Evolutionary conservation across 164 flowering plant genomes (phyloP), one percentile per base, ranked within the genome.

Genomic region (Chimonanthus salicifolius): DNA sequence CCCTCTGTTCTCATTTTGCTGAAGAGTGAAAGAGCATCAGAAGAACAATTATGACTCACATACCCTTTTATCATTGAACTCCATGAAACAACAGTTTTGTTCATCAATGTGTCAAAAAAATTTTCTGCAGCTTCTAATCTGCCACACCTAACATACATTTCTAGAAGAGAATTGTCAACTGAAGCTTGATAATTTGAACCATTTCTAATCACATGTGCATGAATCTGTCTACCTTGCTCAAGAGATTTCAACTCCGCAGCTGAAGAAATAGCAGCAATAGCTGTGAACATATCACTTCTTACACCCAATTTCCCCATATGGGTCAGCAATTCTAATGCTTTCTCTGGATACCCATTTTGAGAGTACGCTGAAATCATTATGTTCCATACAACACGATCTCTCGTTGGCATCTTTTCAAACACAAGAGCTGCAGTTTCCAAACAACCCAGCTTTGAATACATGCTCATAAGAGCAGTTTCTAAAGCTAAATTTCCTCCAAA

Each of bases 311-410:
- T 81, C 49, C 54, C 80, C 92, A 88, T 88, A 60, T 49, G 58
- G 62, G 75, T 72, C 49, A 88, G 58, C 60, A 85, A 62, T 50
- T 79, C 68, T 13, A 88, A 58, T 13, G 88, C 80, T 75, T 84
- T 75, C 74, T 70, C 69, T 2, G 85, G 84, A 60, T 65, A 68
- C 62, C 87, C 86, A 71, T 81, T 72, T 72, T 71, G 84, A 48
- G 81, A 77, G 78, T 82, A 82, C 15, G 84, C 88, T 21, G 86
- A 74, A 47, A 87, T 78, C 85, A 85, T 84, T 20, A 86, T 64
- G 71, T 88, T 88, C 92, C 92, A 87, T 62, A 83, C 83, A 44
- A 86, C 87, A 75, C 74, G 48, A 75, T 88, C 92, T 75, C 72
- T 85, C 49, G 58, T 76, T 8, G 79, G 83, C 84, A 86, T 85